These are phyloP conservation scores for Simmondsia chinensis DNA, from an alignment of 148 eudicot genomes.

Conservation along the genomic window DNA sequence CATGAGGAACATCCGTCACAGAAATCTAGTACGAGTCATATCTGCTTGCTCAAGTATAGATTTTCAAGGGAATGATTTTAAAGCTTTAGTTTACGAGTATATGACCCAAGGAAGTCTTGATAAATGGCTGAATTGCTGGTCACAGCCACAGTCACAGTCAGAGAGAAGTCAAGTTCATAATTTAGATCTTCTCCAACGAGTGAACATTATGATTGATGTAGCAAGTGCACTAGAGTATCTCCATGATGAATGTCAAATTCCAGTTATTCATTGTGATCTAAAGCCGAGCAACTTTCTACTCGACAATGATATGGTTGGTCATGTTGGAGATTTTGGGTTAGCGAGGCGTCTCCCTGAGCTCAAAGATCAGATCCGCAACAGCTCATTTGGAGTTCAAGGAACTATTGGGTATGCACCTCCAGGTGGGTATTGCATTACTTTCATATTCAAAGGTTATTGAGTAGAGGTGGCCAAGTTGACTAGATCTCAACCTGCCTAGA, in stretches of 20 bases:
- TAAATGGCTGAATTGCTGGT: constrained; percentile 9
- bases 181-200: constrained; percentile 12
- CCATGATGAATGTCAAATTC: constrained; percentile 10
- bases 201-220: constrained; percentile 18
- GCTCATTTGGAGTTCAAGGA: constrained; percentile 15
- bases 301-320: constrained; percentile 5
- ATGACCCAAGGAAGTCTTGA: constrained; percentile 23
- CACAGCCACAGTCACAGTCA: neutral
- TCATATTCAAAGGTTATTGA: neutral
- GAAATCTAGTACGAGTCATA: constrained; percentile 14
- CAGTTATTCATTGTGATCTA: constrained; percentile 16
- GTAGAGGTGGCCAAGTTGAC: neutral
- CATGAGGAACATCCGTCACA: constrained; percentile 16
- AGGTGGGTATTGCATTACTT: neutral
- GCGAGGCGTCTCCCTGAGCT: constrained; percentile 1
- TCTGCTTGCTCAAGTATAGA: constrained; percentile 21
- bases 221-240: constrained; percentile 15
- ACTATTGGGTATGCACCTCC: constrained; percentile 20
- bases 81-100: constrained; percentile 22
- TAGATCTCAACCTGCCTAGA: no score
- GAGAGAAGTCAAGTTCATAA: neutral
- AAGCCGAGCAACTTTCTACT: constrained; percentile 21
- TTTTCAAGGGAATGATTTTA: constrained; percentile 16
- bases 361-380: constrained; percentile 3
- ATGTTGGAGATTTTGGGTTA: constrained; percentile 17